Percentiles rank a stretch among this genome's conserved stretches.
Evolutionary conservation across 768 basidiomycete species (phyloP).

Genomic region (Leccinum broughii): DNA sequence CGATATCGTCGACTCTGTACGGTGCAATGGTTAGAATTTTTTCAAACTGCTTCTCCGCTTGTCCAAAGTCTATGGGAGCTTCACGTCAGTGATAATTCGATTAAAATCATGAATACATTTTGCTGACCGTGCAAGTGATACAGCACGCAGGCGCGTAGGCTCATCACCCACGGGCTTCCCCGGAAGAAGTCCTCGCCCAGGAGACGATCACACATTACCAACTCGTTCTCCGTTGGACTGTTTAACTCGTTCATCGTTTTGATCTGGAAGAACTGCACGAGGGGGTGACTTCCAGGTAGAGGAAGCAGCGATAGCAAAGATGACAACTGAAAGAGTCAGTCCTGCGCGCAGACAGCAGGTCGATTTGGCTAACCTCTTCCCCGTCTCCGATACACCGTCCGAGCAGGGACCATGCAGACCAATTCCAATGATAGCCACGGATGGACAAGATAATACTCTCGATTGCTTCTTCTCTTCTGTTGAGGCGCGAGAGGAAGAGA

Average conservation of each 20-base stretch:
- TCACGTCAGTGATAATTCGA: slow-evolving; percentile 4
- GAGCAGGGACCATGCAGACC: slow-evolving; percentile 90
- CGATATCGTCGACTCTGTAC: slow-evolving; percentile 90
- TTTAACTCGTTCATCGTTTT: slow-evolving; percentile 89
- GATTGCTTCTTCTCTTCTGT: slow-evolving; percentile 82
- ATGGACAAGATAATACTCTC: slow-evolving; percentile 78
- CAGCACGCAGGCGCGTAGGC: slow-evolving; percentile 78
- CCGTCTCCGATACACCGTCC: slow-evolving; percentile 75
- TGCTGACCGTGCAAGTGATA: slow-evolving; percentile 87
- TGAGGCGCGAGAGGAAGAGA: slow-evolving; percentile 76
- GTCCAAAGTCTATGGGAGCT: slow-evolving; percentile 69
- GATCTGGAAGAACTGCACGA: slow-evolving; percentile 77
- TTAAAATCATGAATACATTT: background rate
- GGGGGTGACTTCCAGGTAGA: slow-evolving; percentile 50
- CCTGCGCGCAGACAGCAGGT: background rate
- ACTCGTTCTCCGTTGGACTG: slow-evolving; percentile 83
- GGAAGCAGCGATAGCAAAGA: slow-evolving; percentile 47
- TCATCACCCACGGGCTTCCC: slow-evolving; percentile 81
- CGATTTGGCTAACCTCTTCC: slow-evolving; percentile 65
- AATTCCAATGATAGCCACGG: slow-evolving; percentile 84
- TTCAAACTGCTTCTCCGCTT: slow-evolving; percentile 85
- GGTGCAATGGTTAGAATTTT: slow-evolving; percentile 80
- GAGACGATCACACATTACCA: slow-evolving; percentile 78
- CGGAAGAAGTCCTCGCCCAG: slow-evolving; percentile 74
- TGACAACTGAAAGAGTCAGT: slow-evolving; percentile 38